phyloP scores from a whole-genome alignment of 306 rosid genomes.

The Hippophae gyantsensis region DNA sequence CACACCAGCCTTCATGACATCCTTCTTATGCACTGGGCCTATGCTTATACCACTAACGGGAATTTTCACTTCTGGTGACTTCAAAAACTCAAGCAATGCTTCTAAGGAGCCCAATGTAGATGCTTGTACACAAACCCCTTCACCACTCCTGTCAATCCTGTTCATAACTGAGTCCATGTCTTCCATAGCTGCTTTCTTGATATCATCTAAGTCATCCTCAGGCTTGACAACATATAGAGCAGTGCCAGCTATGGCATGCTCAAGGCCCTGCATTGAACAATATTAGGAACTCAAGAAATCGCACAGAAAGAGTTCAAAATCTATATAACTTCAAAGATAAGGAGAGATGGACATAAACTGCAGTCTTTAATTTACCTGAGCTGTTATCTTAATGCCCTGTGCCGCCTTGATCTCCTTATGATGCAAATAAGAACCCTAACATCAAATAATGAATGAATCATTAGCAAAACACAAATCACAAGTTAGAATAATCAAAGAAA shows the following conservation, averaged over 20 bases:
- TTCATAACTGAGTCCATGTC: constrained; percentile 74
- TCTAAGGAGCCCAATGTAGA: constrained; percentile 93
- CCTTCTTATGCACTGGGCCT: constrained; percentile 95
- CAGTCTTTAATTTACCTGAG: constrained; percentile 56
- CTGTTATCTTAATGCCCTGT: constrained; percentile 90
- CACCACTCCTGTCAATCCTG: constrained; percentile 85
- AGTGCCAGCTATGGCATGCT: constrained; percentile 90
- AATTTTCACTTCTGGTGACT: constrained; percentile 80
- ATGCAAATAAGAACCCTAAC: constrained; percentile 85
- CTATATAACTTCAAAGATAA: neutral
- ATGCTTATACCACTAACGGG: constrained; percentile 93
- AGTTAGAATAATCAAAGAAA: too few species aligned
- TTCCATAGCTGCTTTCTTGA: constrained; percentile 66
- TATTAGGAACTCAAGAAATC: neutral
- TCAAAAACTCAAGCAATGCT: constrained; percentile 87
- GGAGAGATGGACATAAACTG: constrained; percentile 5
- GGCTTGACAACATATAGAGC: constrained; percentile 77
- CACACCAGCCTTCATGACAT: constrained; percentile 92
- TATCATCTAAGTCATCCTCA: constrained; percentile 67
- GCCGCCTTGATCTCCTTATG: constrained; percentile 98
- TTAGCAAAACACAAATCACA: neutral
- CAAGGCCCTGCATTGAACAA: constrained; percentile 60
- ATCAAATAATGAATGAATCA: constrained; percentile 21
- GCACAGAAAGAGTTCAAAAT: neutral
- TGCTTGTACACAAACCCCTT: constrained; percentile 95